Conservation (phyloP, 352 stramenopile species). For the Peronospora destructor region DNA sequence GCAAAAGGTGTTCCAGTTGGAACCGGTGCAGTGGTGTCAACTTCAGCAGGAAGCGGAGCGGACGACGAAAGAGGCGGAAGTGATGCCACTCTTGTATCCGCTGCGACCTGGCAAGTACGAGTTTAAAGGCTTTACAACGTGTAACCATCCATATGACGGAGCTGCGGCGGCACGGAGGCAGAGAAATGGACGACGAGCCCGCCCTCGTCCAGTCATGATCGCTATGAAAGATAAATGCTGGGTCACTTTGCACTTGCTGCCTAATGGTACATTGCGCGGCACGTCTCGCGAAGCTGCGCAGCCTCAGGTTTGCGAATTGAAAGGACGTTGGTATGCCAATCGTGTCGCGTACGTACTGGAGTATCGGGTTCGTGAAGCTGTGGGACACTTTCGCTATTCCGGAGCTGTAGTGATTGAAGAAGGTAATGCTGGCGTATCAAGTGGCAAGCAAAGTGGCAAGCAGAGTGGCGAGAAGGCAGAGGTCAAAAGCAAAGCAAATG, state of each 20-base stretch:
- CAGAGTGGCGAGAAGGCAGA: neutral
- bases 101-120: slow-evolving; percentile 54
- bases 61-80: slow-evolving; percentile 4
- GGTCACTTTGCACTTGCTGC: slow-evolving; percentile 51
- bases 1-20: slow-evolving; percentile 24
- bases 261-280: slow-evolving; percentile 43
- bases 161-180: slow-evolving; percentile 6
- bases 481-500: slow-evolving; percentile 7
- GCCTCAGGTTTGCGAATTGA: slow-evolving; percentile 46
- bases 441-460: slow-evolving; percentile 1
- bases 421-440: slow-evolving; percentile 2
- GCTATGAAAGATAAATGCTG: slow-evolving; percentile 49
- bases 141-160: slow-evolving; percentile 16
- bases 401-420: slow-evolving; percentile 33
- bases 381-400: slow-evolving; percentile 57
- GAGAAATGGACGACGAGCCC: slow-evolving; percentile 13
- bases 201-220: slow-evolving; percentile 8
- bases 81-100: slow-evolving; percentile 37
- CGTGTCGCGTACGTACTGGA: slow-evolving; percentile 51
- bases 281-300: slow-evolving; percentile 55
- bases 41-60: slow-evolving; percentile 18
- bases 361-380: slow-evolving; percentile 56
- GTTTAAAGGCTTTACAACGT: slow-evolving; percentile 54
- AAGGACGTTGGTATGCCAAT: slow-evolving; percentile 48
- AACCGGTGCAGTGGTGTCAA: slow-evolving; percentile 23